Evolutionary conservation across 225 moss, liverwort and hornwort genomes (phyloP).

Genomic region (Anthoceros angustus): DNA sequence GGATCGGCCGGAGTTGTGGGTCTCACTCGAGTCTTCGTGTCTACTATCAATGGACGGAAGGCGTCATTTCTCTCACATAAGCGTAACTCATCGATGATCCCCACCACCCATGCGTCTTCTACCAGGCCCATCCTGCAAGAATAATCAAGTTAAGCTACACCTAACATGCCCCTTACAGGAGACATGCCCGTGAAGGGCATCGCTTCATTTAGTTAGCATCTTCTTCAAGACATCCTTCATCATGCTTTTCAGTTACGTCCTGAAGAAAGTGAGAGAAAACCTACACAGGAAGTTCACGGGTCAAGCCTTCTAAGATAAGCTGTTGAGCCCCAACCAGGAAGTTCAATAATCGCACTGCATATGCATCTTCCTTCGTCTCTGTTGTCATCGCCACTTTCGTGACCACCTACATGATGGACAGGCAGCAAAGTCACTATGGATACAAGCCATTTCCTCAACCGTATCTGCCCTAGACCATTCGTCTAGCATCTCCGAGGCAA

Average conservation of each 20-base stretch:
- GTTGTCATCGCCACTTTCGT: slow-evolving; percentile 75
- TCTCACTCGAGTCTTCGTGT: slow-evolving; percentile 80
- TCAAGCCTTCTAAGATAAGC: slow-evolving; percentile 65
- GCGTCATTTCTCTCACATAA: slow-evolving; percentile 50
- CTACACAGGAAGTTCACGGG: slow-evolving; percentile 94
- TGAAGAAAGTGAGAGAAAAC: slow-evolving; percentile 5
- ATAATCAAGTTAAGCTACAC: background rate
- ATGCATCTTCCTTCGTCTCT: slow-evolving; percentile 68
- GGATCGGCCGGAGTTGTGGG: slow-evolving; percentile 69
- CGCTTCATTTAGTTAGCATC: background rate
- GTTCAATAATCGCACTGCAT: slow-evolving; percentile 74
- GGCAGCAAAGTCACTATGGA: background rate
- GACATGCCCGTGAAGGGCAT: slow-evolving; percentile 1
- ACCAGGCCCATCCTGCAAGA: slow-evolving; percentile 58
- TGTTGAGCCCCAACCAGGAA: slow-evolving; percentile 80
- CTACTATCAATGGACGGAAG: slow-evolving; percentile 65
- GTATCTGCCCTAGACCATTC: background rate
- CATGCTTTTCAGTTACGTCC: background rate
- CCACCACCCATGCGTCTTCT: slow-evolving; percentile 73
- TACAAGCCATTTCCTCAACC: background rate
- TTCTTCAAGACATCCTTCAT: background rate
- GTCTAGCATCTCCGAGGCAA: too few species aligned
- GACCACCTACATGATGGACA: slow-evolving; percentile 36
- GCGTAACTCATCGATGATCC: slow-evolving; percentile 90
- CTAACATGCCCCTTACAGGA: background rate